A percentile compares a stretch with the other conserved stretches of the same genome.
phyloP scores from a whole-genome alignment of 352 stramenopile genomes.

The Phytophthora nicotianae region DNA sequence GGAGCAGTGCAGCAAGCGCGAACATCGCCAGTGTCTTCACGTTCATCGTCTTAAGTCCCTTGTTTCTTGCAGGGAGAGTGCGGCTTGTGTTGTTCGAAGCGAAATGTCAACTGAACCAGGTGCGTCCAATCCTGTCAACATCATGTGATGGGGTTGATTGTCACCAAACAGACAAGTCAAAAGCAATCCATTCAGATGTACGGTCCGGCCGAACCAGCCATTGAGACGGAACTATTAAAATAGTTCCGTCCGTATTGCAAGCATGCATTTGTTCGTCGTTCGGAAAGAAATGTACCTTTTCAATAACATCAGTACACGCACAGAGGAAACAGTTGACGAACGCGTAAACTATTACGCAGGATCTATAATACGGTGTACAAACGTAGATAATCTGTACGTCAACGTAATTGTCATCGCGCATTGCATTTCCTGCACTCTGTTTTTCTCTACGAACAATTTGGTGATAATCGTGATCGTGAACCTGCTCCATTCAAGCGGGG shows the following conservation, averaged over 20 bases:
- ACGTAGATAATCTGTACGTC: no score
- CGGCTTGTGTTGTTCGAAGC: conserved; percentile 10
- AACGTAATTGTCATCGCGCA: no score
- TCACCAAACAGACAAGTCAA: neutral
- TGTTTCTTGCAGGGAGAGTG: neutral
- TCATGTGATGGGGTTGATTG: conserved; percentile 6
- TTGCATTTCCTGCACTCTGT: no score
- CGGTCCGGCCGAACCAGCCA: neutral
- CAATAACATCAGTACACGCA: no score
- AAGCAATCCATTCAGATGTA: conserved; percentile 4
- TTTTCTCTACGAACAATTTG: no score
- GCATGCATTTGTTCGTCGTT: no score
- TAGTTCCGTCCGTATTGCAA: no score
- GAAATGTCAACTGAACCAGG: conserved; percentile 3
- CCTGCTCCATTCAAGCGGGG: neutral
- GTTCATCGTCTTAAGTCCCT: conserved; percentile 3
- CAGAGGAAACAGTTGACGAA: no score
- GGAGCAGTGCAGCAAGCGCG: conserved; percentile 13
- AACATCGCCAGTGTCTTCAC: conserved; percentile 19
- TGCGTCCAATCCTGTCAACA: neutral
- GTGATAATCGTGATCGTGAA: neutral
- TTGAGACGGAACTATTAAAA: no score
- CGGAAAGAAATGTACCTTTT: no score
- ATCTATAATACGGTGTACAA: no score
- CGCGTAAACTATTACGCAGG: no score